These are phyloP conservation scores for Podila epicladia DNA, from an alignment of 192 early-diverging fungal species.

Conservation along the genomic window DNA sequence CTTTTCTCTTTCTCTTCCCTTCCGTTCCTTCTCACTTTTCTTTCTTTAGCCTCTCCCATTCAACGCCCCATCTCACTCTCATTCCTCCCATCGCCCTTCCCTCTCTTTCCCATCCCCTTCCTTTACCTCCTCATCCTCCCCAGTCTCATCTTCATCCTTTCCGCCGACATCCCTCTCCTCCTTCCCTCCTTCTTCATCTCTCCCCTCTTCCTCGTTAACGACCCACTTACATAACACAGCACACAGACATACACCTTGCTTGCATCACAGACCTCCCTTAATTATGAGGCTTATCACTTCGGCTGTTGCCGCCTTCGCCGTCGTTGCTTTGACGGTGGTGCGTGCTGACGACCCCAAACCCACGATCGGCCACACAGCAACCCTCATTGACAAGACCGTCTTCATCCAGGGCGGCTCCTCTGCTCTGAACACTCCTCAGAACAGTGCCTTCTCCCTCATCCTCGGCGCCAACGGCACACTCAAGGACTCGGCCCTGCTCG, in stretches of 20 bases:
- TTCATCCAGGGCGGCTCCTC: slow-evolving; percentile 36
- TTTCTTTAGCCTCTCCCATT: too few relatives aligned
- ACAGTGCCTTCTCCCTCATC: slow-evolving; percentile 19
- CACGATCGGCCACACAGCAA: slow-evolving; percentile 25
- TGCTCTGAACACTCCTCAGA: background rate
- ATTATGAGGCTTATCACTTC: slow-evolving; percentile 2
- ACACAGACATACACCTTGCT: background rate
- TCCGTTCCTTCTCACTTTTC: too few relatives aligned
- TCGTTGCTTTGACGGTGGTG: background rate
- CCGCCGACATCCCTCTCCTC: background rate
- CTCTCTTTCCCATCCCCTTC: background rate
- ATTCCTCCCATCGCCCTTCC: too few relatives aligned
- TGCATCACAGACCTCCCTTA: background rate
- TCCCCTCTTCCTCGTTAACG: background rate
- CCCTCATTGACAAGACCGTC: slow-evolving; percentile 19
- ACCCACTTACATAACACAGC: background rate
- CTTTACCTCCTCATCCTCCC: slow-evolving; percentile 8
- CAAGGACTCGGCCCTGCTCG: slow-evolving; percentile 2
- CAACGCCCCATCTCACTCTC: too few relatives aligned
- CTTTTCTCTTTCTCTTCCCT: too few relatives aligned
- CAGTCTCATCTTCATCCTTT: background rate
- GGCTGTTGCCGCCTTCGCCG: slow-evolving; percentile 12
- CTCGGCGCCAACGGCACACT: slow-evolving; percentile 1
- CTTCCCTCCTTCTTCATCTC: background rate
- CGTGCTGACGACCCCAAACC: slow-evolving; percentile 4